Percentiles rank a stretch among this genome's conserved stretches.
Evolutionary conservation across 2,329 filamentous ascomycete genomes (phyloP).

Genomic region (Talaromyces sp.): DNA sequence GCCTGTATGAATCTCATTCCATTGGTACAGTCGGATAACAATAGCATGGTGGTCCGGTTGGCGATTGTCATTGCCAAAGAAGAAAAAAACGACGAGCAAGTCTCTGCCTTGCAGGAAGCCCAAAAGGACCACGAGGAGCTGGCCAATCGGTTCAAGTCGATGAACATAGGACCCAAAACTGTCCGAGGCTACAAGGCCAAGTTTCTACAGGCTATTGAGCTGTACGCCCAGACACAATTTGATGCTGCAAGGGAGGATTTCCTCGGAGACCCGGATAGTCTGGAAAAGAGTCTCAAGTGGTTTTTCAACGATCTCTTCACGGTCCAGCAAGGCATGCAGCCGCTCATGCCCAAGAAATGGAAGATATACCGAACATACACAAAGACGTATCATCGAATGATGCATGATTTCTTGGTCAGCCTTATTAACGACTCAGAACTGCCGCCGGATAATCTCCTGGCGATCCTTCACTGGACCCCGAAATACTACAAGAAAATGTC

Average conservation of each 20-base stretch:
- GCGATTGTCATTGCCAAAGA: conserved; percentile 92
- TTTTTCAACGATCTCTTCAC: conserved; percentile 97
- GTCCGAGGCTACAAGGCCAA: conserved; percentile 96
- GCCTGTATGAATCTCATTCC: conserved; percentile 87
- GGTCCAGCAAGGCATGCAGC: conserved; percentile 86
- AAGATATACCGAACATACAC: conserved; percentile 88
- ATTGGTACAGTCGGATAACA: conserved; percentile 79
- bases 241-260: conserved; percentile 69
- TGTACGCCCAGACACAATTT: conserved; percentile 70
- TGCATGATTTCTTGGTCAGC: conserved; percentile 87
- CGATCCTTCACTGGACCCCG: conserved; percentile 90
- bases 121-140: conserved; percentile 95
- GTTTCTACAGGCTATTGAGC: conserved; percentile 75
- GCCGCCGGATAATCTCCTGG: conserved; percentile 81
- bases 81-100: conserved; percentile 91
- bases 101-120: conserved; percentile 86
- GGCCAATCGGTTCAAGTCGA: conserved; percentile 87
- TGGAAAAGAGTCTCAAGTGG: conserved; percentile 90
- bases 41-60: conserved; percentile 82
- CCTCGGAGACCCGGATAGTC: conserved; percentile 71
- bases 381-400: conserved; percentile 84
- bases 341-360: conserved; percentile 93
- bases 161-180: conserved; percentile 87
- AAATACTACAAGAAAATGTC: conserved; percentile 96
- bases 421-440: conserved; percentile 80